Percentiles rank a stretch among this genome's conserved stretches.
Conservation (phyloP, 2,329 filamentous ascomycete genomes). For the Lachnellula suecica region DNA sequence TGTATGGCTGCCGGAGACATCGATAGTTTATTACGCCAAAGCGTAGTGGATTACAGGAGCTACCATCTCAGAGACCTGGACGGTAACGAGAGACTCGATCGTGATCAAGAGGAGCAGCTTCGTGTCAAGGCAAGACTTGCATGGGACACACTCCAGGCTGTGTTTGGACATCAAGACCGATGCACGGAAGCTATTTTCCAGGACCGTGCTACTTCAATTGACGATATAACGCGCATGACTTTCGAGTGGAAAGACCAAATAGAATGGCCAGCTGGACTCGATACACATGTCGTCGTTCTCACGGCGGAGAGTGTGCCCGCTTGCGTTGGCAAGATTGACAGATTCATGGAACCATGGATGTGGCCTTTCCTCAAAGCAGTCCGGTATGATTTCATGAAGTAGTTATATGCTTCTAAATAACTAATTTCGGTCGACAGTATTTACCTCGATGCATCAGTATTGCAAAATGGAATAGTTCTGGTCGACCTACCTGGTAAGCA, state of each 20-base stretch:
- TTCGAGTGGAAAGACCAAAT: conserved; percentile 11
- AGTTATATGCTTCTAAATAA: background rate
- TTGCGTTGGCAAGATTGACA: conserved; percentile 5
- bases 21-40: conserved; percentile 12
- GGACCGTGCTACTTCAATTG: background rate
- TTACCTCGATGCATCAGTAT: conserved; percentile 9
- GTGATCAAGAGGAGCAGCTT: conserved; percentile 3
- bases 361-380: conserved; percentile 19
- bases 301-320: background rate
- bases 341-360: conserved; percentile 5
- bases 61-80: conserved; percentile 11
- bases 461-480: conserved; percentile 14
- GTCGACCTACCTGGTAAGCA: conserved; percentile 14
- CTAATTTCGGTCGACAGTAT: conserved; percentile 4
- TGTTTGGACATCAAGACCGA: conserved; percentile 5
- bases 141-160: conserved; percentile 12
- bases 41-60: conserved; percentile 12
- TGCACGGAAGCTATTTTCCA: conserved; percentile 8
- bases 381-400: too few species aligned
- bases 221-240: conserved; percentile 8
- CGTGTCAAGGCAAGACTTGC: conserved; percentile 7
- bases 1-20: conserved; percentile 13
- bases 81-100: background rate
- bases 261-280: conserved; percentile 10
- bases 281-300: conserved; percentile 2